Evolutionary conservation across 2,329 filamentous ascomycete species (phyloP).

Genomic region (Colletotrichum costaricense): DNA sequence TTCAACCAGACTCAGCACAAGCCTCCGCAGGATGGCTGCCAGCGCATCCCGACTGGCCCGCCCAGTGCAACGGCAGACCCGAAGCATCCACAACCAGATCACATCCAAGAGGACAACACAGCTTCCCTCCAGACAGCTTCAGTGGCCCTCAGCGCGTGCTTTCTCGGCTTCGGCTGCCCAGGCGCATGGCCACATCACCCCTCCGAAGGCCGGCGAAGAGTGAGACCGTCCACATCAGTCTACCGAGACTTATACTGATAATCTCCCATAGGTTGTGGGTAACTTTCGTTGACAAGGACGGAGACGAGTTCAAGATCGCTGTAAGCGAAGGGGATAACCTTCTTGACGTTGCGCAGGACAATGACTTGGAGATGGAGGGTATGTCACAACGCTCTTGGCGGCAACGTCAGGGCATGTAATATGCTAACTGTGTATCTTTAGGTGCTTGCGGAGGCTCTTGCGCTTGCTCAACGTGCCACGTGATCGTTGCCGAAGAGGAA

Average conservation of each 20-base stretch:
- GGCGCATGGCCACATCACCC: slow-evolving; percentile 82
- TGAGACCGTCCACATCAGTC: slow-evolving; percentile 56
- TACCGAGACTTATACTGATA: not conserved
- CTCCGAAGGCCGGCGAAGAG: slow-evolving; percentile 93
- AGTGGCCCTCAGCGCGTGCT: slow-evolving; percentile 47
- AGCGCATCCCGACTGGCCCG: slow-evolving; percentile 44
- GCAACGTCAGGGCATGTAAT: not conserved
- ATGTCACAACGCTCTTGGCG: slow-evolving; percentile 37
- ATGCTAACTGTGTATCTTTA: slow-evolving; percentile 39
- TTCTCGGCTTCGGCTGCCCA: slow-evolving; percentile 74
- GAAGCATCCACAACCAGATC: slow-evolving; percentile 6
- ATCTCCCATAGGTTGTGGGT: slow-evolving; percentile 75
- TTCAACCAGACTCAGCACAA: slow-evolving; percentile 30
- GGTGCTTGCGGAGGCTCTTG: slow-evolving; percentile 94
- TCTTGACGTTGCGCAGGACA: slow-evolving; percentile 91
- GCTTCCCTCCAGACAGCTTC: slow-evolving; percentile 1
- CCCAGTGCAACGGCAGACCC: slow-evolving; percentile 37
- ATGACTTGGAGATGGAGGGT: slow-evolving; percentile 98
- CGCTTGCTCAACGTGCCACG: slow-evolving; percentile 93
- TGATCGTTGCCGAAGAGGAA: slow-evolving; percentile 80
- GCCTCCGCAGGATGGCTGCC: slow-evolving; percentile 47
- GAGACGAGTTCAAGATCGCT: slow-evolving; percentile 78
- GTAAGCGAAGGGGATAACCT: slow-evolving; percentile 92
- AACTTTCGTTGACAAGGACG: slow-evolving; percentile 95
- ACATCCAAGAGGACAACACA: not conserved